A percentile compares a stretch with the other conserved stretches of the same genome.
phyloP scores from a whole-genome alignment of 2,329 filamentous ascomycete species.

The Lasiodiplodia sp. region DNA sequence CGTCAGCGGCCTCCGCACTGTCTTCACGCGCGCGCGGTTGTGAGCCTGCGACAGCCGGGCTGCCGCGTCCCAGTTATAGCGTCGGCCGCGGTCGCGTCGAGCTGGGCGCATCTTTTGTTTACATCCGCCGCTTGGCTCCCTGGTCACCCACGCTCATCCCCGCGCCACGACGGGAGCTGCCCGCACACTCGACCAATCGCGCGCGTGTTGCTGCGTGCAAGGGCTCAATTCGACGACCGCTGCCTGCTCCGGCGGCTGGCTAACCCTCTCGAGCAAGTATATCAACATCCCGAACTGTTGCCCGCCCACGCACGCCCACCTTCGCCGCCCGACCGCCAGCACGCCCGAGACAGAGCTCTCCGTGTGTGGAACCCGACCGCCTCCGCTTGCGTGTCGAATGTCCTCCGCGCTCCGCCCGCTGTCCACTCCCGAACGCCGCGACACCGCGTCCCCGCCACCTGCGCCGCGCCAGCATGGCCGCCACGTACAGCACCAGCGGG shows the following conservation, averaged over 20 bases:
- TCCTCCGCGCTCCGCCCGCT: slow-evolving; percentile 6
- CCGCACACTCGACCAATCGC: slow-evolving; percentile 19
- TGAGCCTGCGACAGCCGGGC: slow-evolving; percentile 6
- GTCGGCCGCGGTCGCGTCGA: neutral
- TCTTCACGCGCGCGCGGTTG: slow-evolving; percentile 17
- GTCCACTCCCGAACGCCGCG: neutral
- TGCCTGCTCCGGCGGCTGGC: slow-evolving; percentile 16
- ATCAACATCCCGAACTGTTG: slow-evolving; percentile 25
- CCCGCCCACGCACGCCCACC: slow-evolving; percentile 8
- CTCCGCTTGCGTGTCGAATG: slow-evolving; percentile 19
- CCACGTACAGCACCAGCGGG: slow-evolving; percentile 43
- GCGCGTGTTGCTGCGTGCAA: slow-evolving; percentile 25
- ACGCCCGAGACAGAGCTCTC: neutral
- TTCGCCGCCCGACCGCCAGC: neutral
- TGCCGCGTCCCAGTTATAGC: slow-evolving; percentile 11
- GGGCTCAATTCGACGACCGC: slow-evolving; percentile 18
- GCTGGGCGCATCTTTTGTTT: slow-evolving; percentile 21
- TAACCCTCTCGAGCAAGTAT: slow-evolving; percentile 25
- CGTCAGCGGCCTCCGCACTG: slow-evolving; percentile 18
- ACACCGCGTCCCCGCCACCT: neutral
- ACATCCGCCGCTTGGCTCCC: neutral
- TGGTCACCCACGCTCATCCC: slow-evolving; percentile 26
- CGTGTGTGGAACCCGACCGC: slow-evolving; percentile 6
- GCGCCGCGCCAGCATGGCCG: slow-evolving; percentile 23
- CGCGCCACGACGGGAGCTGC: slow-evolving; percentile 19